Conservation (phyloP, 2,329 filamentous ascomycete species). For the Trichoderma sp. region DNA sequence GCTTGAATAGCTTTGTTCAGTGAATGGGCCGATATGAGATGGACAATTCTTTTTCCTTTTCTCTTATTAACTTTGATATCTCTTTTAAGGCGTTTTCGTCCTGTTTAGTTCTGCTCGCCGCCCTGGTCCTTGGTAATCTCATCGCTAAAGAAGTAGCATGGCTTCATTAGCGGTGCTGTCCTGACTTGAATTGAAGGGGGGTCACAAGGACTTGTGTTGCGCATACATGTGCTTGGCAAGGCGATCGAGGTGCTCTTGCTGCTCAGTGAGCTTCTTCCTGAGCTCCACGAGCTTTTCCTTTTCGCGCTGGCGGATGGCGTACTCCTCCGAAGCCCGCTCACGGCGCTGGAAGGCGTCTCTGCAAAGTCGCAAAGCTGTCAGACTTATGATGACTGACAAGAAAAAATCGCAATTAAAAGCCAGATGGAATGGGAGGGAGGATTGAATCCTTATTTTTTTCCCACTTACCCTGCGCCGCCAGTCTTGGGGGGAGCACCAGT, state of each 20-base stretch:
- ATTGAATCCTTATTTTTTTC: background rate
- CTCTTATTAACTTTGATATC: background rate
- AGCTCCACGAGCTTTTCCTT: slow-evolving; percentile 83
- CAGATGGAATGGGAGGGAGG: background rate
- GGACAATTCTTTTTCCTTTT: slow-evolving; percentile 21
- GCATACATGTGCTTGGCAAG: slow-evolving; percentile 80
- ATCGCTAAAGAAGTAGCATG: slow-evolving; percentile 56
- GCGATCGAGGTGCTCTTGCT: slow-evolving; percentile 81
- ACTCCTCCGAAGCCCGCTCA: slow-evolving; percentile 83
- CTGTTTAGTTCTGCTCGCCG: slow-evolving; percentile 63
- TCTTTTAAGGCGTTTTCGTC: background rate
- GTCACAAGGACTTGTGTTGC: slow-evolving; percentile 38
- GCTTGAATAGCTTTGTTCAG: slow-evolving; percentile 3
- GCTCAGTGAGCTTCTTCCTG: slow-evolving; percentile 71
- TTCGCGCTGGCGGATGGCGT: slow-evolving; percentile 84
- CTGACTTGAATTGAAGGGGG: background rate
- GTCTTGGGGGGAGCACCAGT: slow-evolving; percentile 61
- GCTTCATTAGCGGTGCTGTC: background rate
- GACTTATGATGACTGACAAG: background rate
- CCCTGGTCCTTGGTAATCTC: slow-evolving; percentile 73
- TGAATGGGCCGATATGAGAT: background rate
- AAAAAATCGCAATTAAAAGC: background rate
- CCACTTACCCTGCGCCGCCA: slow-evolving; percentile 55
- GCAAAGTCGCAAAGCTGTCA: slow-evolving; percentile 19
- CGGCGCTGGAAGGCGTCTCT: slow-evolving; percentile 93